These are phyloP conservation scores for Cutaneotrichosporon cyanovorans DNA, from an alignment of 1,284 basidiomycete genomes.

Conservation along the genomic window DNA sequence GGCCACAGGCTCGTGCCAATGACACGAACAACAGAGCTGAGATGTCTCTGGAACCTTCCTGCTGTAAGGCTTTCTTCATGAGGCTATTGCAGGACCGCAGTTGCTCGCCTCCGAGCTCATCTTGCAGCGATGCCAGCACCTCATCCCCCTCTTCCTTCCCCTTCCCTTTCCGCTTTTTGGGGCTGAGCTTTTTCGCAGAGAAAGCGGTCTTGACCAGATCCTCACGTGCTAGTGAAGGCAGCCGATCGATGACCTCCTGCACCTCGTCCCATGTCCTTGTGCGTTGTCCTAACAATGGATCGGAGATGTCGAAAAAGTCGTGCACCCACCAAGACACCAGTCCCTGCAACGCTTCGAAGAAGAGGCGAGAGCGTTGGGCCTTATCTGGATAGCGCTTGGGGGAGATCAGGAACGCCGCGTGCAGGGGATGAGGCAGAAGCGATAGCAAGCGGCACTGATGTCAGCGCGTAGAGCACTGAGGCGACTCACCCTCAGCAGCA, in stretches of 20 bases:
- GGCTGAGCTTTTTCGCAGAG: constrained; percentile 4
- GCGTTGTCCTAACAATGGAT: constrained; percentile 50
- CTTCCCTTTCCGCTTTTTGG: constrained; percentile 41
- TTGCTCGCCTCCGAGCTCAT: constrained; percentile 55
- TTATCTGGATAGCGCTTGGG: constrained; percentile 74
- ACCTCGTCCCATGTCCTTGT: constrained; percentile 65
- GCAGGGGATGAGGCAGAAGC: constrained; percentile 66
- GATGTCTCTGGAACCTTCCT: constrained; percentile 73
- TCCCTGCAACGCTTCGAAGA: constrained; percentile 66
- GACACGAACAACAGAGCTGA: constrained; percentile 88
- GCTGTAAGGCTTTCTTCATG: constrained; percentile 78
- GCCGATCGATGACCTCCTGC: constrained; percentile 35
- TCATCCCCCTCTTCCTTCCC: constrained; percentile 33
- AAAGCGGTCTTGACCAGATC: constrained; percentile 15
- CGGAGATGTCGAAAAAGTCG: constrained; percentile 56
- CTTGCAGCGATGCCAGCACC: constrained; percentile 27
- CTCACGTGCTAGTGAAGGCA: constrained; percentile 27
- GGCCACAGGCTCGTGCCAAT: constrained; percentile 74
- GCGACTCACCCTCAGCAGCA: constrained; percentile 61
- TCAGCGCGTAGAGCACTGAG: not conserved
- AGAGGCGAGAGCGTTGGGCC: constrained; percentile 70
- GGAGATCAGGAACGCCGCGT: constrained; percentile 72
- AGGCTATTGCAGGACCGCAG: constrained; percentile 72
- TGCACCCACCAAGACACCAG: constrained; percentile 77
- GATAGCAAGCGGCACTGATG: constrained; percentile 62